Percentiles rank a stretch among this genome's conserved stretches.
These are phyloP conservation scores for Cantharellus anzutake DNA, from an alignment of 768 basidiomycete species.

Conservation along the genomic window DNA sequence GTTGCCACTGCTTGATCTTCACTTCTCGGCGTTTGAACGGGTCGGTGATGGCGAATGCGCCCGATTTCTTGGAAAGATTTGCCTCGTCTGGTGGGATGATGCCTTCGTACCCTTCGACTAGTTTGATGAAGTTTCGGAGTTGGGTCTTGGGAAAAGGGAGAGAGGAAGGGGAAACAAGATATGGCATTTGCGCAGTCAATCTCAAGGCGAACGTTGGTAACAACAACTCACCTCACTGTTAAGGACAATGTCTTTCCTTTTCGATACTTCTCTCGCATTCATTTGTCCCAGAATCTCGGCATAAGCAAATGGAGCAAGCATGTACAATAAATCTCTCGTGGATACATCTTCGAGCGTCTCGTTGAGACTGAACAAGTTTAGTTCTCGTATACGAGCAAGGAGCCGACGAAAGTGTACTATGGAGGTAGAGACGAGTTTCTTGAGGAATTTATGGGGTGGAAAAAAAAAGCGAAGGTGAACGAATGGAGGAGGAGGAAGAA, in stretches of 20 bases:
- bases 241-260: constrained; percentile 36
- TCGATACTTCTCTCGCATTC: constrained; percentile 33
- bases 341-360: constrained; percentile 69
- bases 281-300: constrained; percentile 48
- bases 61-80: constrained; percentile 28
- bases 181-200: background rate
- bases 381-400: constrained; percentile 31
- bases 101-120: constrained; percentile 37
- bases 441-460: background rate
- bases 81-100: constrained; percentile 45
- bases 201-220: background rate
- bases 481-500: no score
- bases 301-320: constrained; percentile 48
- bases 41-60: constrained; percentile 20
- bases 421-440: background rate
- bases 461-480: background rate
- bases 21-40: constrained; percentile 55
- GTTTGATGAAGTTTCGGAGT: constrained; percentile 10
- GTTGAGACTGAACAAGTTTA: constrained; percentile 68
- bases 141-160: constrained; percentile 3
- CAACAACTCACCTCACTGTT: constrained; percentile 31
- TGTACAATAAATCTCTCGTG: constrained; percentile 54
- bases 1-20: constrained; percentile 81
- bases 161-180: background rate
- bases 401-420: constrained; percentile 23